A percentile compares a stretch with the other conserved stretches of the same genome.
These are phyloP conservation scores for Pichia sp. DNA, from an alignment of 1,139 yeast species.

Conservation along the genomic window DNA sequence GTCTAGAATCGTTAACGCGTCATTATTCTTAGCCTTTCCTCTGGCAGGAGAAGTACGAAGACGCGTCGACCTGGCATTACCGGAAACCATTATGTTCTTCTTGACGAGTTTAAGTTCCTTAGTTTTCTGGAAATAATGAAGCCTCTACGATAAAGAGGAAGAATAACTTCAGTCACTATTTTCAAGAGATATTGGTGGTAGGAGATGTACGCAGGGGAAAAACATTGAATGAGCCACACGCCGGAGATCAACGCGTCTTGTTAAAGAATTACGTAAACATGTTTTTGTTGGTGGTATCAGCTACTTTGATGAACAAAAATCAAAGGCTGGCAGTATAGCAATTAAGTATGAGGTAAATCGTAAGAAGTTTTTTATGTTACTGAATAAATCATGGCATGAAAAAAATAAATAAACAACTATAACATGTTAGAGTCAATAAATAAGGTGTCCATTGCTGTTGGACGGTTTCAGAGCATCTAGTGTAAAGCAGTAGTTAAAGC, in stretches of 20 bases:
- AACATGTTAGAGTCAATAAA: constrained; percentile 14
- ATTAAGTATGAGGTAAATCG: not conserved
- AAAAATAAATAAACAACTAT: constrained; percentile 13
- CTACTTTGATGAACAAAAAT: too few species aligned
- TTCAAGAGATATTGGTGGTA: not conserved
- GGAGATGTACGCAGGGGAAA: not conserved
- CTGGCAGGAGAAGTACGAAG: constrained; percentile 5
- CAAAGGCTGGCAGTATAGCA: too few species aligned
- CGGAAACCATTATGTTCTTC: not conserved
- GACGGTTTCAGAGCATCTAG: constrained; percentile 35
- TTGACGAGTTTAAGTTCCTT: not conserved
- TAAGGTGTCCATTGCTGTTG: constrained; percentile 1
- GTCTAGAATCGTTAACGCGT: constrained; percentile 13
- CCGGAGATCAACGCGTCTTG: not conserved
- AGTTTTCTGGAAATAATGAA: too few species aligned
- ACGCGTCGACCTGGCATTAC: not conserved
- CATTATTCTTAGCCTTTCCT: constrained; percentile 3
- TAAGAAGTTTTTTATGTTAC: constrained; percentile 11
- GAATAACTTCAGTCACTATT: too few species aligned
- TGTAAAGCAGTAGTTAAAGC: constrained; percentile 87
- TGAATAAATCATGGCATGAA: constrained; percentile 16
- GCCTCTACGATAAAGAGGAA: too few species aligned
- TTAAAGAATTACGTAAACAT: not conserved
- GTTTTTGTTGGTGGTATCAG: not conserved
- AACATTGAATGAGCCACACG: not conserved